Percentiles rank a stretch among this genome's conserved stretches.
phyloP scores from a whole-genome alignment of 2,329 filamentous ascomycete genomes.

The Scedosporium dehoogii region DNA sequence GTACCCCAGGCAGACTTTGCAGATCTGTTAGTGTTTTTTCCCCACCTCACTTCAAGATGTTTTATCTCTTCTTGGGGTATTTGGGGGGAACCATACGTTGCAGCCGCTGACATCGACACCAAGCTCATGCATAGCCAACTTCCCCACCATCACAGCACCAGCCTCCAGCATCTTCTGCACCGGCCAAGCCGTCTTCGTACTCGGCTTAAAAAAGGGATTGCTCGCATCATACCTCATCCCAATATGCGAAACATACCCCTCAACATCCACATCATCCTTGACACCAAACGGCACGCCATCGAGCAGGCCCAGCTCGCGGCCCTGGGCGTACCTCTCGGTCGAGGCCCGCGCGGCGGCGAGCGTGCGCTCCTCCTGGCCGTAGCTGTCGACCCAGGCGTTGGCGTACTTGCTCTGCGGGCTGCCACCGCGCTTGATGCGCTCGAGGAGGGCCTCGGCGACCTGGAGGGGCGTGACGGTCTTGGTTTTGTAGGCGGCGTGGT shows the following conservation, averaged over 20 bases:
- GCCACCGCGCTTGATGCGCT: conserved; percentile 54
- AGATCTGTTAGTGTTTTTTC: no score
- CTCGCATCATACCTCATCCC: conserved; percentile 54
- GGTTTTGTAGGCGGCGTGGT: conserved; percentile 62
- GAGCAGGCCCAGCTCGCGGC: conserved; percentile 55
- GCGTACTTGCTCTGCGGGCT: conserved; percentile 50
- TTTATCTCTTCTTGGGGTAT: no score
- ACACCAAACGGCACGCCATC: conserved; percentile 77
- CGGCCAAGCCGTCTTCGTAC: conserved; percentile 55
- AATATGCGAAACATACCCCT: conserved; percentile 57
- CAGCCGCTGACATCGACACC: conserved; percentile 78
- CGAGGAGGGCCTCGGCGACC: conserved; percentile 61
- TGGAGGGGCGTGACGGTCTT: conserved; percentile 61
- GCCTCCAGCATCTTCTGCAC: conserved; percentile 61
- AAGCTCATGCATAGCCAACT: conserved; percentile 71
- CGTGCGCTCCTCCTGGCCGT: conserved; percentile 45
- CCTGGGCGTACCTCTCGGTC: conserved; percentile 59
- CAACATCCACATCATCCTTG: conserved; percentile 69
- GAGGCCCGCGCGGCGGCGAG: conserved; percentile 62
- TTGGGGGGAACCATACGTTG: conserved; percentile 44
- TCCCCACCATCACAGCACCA: conserved; percentile 66
- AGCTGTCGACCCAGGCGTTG: conserved; percentile 61
- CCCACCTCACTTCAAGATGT: no score
- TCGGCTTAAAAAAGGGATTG: conserved; percentile 37
- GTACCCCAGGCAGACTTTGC: conserved; percentile 63